phyloP scores from a whole-genome alignment of 23 red algal species.

The Gracilaria domingensis region DNA sequence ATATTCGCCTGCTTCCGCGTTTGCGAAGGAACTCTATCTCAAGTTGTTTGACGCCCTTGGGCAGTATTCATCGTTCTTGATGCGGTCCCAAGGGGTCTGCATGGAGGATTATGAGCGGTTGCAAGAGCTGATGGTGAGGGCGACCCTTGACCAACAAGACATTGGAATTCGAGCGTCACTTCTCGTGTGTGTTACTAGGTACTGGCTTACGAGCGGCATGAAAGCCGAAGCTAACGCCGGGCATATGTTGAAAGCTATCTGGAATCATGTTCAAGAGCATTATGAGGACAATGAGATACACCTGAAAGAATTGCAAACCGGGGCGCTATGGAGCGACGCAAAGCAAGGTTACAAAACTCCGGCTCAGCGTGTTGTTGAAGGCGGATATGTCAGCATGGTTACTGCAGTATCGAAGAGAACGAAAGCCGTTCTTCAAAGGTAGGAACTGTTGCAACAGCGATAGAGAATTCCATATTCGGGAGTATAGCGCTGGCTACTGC shows the following conservation, averaged over 20 bases:
- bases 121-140: conserved; percentile 67
- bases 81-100: conserved; percentile 44
- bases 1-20: conserved; percentile 50
- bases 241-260: conserved; percentile 77
- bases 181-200: conserved; percentile 70
- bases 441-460: conserved; percentile 44
- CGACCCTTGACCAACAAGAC: conserved; percentile 63
- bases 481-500: conserved; percentile 65
- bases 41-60: conserved; percentile 79
- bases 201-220: conserved; percentile 69
- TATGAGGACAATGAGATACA: conserved; percentile 69
- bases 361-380: conserved; percentile 37
- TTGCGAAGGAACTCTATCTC: conserved; percentile 69
- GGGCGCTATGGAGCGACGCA: conserved; percentile 73
- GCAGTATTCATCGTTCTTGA: conserved; percentile 74
- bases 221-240: conserved; percentile 82
- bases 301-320: conserved; percentile 47
- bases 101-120: conserved; percentile 79
- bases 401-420: conserved; percentile 53
- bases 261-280: conserved; percentile 73
- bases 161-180: conserved; percentile 63
- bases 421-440: conserved; percentile 54
- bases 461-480: conserved; percentile 68
- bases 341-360: conserved; percentile 50
- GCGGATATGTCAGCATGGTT: conserved; percentile 67